These are phyloP conservation scores for Lyophyllum shimeji DNA, from an alignment of 768 basidiomycete genomes.

Conservation along the genomic window DNA sequence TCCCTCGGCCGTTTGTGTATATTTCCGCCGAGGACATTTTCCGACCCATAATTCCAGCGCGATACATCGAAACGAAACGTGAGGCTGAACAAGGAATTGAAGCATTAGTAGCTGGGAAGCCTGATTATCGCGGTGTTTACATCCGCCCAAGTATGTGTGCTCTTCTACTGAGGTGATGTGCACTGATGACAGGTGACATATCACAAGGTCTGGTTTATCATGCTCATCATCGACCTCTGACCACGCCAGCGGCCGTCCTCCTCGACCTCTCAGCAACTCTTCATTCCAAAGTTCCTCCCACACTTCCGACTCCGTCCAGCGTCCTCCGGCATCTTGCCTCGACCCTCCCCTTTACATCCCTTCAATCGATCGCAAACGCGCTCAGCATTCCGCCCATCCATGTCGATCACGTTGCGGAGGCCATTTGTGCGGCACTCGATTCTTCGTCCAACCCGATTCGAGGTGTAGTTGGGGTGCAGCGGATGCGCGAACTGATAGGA, in stretches of 20 bases:
- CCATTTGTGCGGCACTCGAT: slow-evolving; percentile 67
- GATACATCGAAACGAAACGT: slow-evolving; percentile 94
- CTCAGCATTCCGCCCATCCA: slow-evolving; percentile 89
- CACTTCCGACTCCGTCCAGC: slow-evolving; percentile 63
- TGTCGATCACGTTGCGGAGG: slow-evolving; percentile 92
- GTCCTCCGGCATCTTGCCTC: slow-evolving; percentile 55
- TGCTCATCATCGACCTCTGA: slow-evolving; percentile 88
- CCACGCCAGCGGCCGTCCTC: slow-evolving; percentile 79
- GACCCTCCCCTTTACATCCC: slow-evolving; percentile 26
- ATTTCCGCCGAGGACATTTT: slow-evolving; percentile 95
- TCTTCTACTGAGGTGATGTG: slow-evolving; percentile 4
- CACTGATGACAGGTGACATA: neutral
- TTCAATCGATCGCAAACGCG: slow-evolving; percentile 74
- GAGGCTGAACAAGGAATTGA: slow-evolving; percentile 79
- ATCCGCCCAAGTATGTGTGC: slow-evolving; percentile 80
- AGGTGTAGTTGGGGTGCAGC: slow-evolving; percentile 67
- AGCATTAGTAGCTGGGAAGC: slow-evolving; percentile 41
- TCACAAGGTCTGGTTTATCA: slow-evolving; percentile 90
- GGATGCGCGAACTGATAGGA: slow-evolving; percentile 77
- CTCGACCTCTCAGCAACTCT: slow-evolving; percentile 78
- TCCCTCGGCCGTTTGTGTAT: slow-evolving; percentile 80
- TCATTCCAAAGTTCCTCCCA: slow-evolving; percentile 57
- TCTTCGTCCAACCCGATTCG: slow-evolving; percentile 43
- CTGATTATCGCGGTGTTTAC: slow-evolving; percentile 68
- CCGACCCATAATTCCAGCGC: slow-evolving; percentile 78